A percentile compares a stretch with the other conserved stretches of the same genome.
Conservation (phyloP, 2,329 filamentous ascomycete genomes). For the Rugonectria rugulosa region DNA sequence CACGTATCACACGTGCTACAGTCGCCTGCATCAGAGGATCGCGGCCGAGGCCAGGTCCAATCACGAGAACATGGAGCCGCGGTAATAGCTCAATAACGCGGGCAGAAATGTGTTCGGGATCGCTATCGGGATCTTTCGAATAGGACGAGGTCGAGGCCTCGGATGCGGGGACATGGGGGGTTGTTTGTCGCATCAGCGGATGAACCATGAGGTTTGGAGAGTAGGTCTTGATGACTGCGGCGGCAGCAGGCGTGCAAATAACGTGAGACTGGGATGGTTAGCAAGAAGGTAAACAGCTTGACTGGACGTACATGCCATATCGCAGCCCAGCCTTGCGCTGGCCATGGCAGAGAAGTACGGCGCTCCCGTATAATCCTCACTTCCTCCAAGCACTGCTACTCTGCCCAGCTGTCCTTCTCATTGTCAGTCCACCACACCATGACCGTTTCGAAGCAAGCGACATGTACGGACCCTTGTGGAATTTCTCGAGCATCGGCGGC, state of each 20-base stretch:
- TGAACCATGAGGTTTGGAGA: conserved; percentile 99
- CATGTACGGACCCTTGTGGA: conserved; percentile 81
- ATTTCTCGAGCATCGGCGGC: conserved; percentile 92
- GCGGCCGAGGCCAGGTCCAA: conserved; percentile 90
- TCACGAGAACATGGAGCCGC: conserved; percentile 89
- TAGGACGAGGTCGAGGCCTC: conserved; percentile 40
- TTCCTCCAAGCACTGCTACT: conserved; percentile 92
- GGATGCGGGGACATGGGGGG: conserved; percentile 52
- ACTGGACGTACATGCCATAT: conserved; percentile 70
- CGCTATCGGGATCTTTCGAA: conserved; percentile 53
- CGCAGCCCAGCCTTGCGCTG: conserved; percentile 86
- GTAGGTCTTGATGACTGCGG: conserved; percentile 93
- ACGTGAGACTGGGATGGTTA: conserved; percentile 74
- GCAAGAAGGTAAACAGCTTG: neutral
- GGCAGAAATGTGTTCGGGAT: conserved; percentile 67
- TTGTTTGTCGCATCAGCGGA: conserved; percentile 85
- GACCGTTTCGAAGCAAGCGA: neutral
- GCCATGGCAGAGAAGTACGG: conserved; percentile 99
- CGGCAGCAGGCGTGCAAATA: conserved; percentile 91
- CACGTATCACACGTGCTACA: conserved; percentile 78
- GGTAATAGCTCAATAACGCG: conserved; percentile 81
- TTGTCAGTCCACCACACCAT: conserved; percentile 25
- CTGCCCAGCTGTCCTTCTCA: conserved; percentile 87
- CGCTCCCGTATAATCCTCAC: conserved; percentile 94
- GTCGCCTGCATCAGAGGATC: conserved; percentile 91